These are phyloP conservation scores for Colletotrichum paranaense DNA, from an alignment of 2,329 filamentous ascomycete species.

Conservation along the genomic window DNA sequence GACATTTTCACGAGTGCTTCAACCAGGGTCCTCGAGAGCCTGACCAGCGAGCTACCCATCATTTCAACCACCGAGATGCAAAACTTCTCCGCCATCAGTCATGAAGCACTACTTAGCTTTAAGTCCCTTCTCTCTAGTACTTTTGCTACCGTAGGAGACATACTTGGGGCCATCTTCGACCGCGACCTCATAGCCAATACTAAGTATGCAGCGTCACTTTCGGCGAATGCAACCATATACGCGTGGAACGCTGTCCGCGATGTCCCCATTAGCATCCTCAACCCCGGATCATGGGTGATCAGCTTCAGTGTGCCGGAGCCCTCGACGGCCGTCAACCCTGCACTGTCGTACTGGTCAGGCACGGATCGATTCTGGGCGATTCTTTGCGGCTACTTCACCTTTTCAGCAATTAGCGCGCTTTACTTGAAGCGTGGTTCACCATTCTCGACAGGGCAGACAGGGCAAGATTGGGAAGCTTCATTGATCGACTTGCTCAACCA, in stretches of 20 bases:
- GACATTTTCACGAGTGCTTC: slow-evolving; percentile 54
- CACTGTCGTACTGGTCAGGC: slow-evolving; percentile 74
- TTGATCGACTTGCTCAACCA: slow-evolving; percentile 88
- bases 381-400: slow-evolving; percentile 81
- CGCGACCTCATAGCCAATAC: slow-evolving; percentile 53
- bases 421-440: slow-evolving; percentile 82
- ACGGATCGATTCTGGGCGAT: slow-evolving; percentile 78
- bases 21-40: slow-evolving; percentile 60
- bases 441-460: slow-evolving; percentile 67
- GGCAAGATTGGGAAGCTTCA: slow-evolving; percentile 77
- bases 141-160: slow-evolving; percentile 51
- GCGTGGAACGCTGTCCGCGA: slow-evolving; percentile 43
- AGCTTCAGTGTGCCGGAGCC: slow-evolving; percentile 60
- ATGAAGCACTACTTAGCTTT: slow-evolving; percentile 73
- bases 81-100: slow-evolving; percentile 81
- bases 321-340: slow-evolving; percentile 59
- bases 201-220: slow-evolving; percentile 36
- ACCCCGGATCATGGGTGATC: slow-evolving; percentile 69
- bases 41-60: slow-evolving; percentile 62
- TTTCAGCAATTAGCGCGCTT: slow-evolving; percentile 78
- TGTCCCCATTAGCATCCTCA: slow-evolving; percentile 50
- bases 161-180: slow-evolving; percentile 56
- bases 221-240: slow-evolving; percentile 35
- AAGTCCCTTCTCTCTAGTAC: slow-evolving; percentile 62
- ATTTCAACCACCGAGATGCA: slow-evolving; percentile 72